Evolutionary conservation across 495 filamentous ascomycete genomes (phyloP).

Genomic region (Pseudotulostoma volvatum): DNA sequence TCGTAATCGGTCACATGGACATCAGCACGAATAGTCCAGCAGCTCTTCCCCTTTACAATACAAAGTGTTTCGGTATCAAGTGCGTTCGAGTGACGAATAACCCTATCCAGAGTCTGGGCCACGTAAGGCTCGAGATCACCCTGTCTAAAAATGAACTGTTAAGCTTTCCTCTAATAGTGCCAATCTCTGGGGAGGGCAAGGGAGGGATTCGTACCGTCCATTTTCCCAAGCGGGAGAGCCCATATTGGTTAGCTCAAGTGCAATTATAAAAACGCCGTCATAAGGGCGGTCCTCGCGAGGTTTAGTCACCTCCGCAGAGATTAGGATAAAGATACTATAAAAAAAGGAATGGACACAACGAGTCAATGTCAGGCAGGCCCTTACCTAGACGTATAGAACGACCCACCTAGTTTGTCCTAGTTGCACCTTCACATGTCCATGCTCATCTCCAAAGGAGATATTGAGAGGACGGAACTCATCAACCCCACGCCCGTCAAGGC

Average conservation of each 20-base stretch:
- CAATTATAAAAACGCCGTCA: conserved; percentile 85
- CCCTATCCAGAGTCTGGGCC: conserved; percentile 76
- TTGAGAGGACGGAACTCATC: conserved; percentile 64
- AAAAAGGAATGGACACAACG: not conserved
- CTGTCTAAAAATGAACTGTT: conserved; percentile 28
- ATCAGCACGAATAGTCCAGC: conserved; percentile 78
- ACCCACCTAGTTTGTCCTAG: conserved; percentile 77
- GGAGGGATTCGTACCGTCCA: conserved; percentile 52
- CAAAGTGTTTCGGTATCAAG: conserved; percentile 92
- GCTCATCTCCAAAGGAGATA: conserved; percentile 73
- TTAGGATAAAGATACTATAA: conserved; percentile 59
- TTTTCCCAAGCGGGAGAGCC: conserved; percentile 79
- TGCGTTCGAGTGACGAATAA: conserved; percentile 78
- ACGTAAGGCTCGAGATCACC: conserved; percentile 70
- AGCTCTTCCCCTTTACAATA: conserved; percentile 74
- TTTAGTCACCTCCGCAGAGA: conserved; percentile 72
- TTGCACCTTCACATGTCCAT: conserved; percentile 77
- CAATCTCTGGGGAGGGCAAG: too few species aligned
- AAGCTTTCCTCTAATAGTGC: too few species aligned
- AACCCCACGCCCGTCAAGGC: conserved; percentile 65
- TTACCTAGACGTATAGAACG: not conserved
- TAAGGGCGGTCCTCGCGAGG: conserved; percentile 82
- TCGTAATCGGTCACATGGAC: conserved; percentile 81
- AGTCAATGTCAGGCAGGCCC: not conserved
- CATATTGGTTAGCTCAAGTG: conserved; percentile 83